phyloP scores from a whole-genome alignment of 1,284 basidiomycete genomes.

The Microbotryum intermedium region DNA sequence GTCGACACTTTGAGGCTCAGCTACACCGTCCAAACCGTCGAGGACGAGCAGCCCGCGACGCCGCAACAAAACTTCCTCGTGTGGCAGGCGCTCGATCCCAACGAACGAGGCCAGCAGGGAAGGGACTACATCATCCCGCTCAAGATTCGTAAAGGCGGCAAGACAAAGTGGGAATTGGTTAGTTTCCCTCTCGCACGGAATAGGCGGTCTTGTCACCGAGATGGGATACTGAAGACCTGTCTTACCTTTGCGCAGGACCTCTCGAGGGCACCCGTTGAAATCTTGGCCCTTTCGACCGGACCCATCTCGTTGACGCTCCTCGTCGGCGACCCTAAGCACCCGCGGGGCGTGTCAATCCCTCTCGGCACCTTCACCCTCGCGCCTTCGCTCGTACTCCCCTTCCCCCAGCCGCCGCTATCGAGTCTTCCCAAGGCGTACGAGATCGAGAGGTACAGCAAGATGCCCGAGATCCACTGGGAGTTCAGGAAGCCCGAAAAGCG shows the following conservation, averaged over 20 bases:
- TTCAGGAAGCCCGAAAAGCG: conserved; percentile 13
- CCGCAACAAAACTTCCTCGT: conserved; percentile 21
- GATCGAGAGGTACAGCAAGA: conserved; percentile 5
- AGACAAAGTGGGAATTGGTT: conserved; percentile 19
- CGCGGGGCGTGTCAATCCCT: conserved; percentile 6
- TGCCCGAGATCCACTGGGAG: conserved; percentile 16
- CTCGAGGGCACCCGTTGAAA: conserved; percentile 6
- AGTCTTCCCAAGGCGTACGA: conserved; percentile 20
- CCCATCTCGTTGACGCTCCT: conserved; percentile 18
- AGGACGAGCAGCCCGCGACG: neutral
- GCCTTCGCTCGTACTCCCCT: conserved; percentile 8
- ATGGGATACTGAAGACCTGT: neutral
- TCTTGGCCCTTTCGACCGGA: conserved; percentile 15
- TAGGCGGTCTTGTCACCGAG: too few species aligned
- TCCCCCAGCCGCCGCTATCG: conserved; percentile 12
- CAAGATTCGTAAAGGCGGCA: conserved; percentile 21
- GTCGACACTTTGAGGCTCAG: conserved; percentile 23
- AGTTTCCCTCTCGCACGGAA: neutral
- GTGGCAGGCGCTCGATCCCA: neutral
- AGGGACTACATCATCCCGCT: neutral
- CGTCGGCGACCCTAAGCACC: conserved; percentile 8
- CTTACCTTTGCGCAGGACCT: conserved; percentile 10
- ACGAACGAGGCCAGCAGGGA: neutral
- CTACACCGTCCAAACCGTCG: conserved; percentile 9
- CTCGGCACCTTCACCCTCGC: conserved; percentile 20